phyloP scores from a whole-genome alignment of 192 early-diverging fungal genomes.

The Chytriomyces sp. region DNA sequence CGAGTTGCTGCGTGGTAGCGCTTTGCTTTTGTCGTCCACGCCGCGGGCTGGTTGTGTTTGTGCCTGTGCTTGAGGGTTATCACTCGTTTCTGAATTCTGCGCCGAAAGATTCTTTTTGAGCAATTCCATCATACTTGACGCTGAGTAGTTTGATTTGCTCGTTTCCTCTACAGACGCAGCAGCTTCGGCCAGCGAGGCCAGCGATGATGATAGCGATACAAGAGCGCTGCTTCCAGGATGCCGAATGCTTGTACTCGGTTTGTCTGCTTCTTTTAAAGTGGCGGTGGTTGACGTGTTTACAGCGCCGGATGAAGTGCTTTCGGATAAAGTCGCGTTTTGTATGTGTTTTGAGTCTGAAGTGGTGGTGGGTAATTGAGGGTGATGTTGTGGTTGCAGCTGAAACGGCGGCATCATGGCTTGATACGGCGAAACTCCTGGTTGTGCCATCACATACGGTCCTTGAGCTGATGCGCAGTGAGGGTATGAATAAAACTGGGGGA shows the following conservation, averaged over 20 bases:
- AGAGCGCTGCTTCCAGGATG: neutral
- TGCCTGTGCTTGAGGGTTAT: neutral
- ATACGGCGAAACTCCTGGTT: neutral
- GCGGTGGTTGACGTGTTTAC: neutral
- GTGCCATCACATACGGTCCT: neutral
- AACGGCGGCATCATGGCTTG: neutral
- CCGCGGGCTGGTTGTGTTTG: neutral
- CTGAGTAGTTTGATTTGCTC: neutral
- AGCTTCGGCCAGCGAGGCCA: constrained; percentile 27
- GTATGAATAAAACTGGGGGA: neutral
- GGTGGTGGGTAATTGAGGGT: neutral
- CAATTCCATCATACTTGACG: neutral
- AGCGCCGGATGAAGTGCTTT: too few species aligned
- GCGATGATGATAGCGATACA: constrained; percentile 15
- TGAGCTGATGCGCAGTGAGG: neutral
- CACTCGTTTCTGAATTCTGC: neutral
- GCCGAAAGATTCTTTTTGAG: neutral
- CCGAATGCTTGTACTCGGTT: too few species aligned
- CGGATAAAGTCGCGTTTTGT: neutral
- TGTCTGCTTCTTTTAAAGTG: neutral
- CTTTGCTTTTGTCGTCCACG: too few species aligned
- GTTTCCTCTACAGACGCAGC: constrained; percentile 14
- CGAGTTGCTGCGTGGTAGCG: neutral
- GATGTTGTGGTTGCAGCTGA: neutral
- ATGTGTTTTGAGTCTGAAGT: neutral